Percentiles rank a stretch among this genome's conserved stretches.
These are phyloP conservation scores for Calonectria multiphialidica DNA, from an alignment of 2,329 filamentous ascomycete genomes.

Conservation along the genomic window DNA sequence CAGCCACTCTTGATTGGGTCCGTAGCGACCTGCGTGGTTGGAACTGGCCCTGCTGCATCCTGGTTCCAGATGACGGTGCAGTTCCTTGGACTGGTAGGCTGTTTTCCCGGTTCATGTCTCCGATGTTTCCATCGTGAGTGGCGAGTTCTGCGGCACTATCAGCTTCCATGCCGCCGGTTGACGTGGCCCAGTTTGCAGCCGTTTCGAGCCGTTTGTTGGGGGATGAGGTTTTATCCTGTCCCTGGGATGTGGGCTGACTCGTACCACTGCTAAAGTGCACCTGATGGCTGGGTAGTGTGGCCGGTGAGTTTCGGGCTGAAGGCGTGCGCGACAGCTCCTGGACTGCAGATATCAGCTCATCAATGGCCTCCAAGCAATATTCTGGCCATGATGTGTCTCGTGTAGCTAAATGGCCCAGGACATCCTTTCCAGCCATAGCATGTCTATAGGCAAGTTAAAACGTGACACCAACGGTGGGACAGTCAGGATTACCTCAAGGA, in stretches of 20 bases:
- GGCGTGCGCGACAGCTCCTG: constrained; percentile 39
- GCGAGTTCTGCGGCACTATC: neutral
- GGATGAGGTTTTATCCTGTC: neutral
- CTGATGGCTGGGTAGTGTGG: neutral
- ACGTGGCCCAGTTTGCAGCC: neutral
- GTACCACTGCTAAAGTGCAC: neutral
- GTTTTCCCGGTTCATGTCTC: neutral
- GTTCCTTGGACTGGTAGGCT: neutral
- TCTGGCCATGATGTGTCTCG: constrained; percentile 50
- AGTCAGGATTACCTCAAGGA: constrained; percentile 51
- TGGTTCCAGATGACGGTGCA: neutral
- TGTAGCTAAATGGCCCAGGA: constrained; percentile 43
- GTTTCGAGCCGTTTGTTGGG: constrained; percentile 20
- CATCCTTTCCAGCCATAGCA: constrained; percentile 44
- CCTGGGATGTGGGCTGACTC: neutral
- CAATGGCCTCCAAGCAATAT: constrained; percentile 48
- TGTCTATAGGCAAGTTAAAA: constrained; percentile 32
- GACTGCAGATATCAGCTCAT: constrained; percentile 46
- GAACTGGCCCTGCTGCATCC: neutral
- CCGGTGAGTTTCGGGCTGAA: constrained; percentile 26
- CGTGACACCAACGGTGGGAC: neutral
- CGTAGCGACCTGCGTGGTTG: neutral
- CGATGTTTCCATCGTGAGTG: neutral
- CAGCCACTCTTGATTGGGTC: neutral
- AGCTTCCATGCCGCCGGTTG: neutral